Evolutionary conservation across 2,329 filamentous ascomycete species (phyloP), one percentile per base, ranked within the genome.

Genomic region (Westerdykella ornata): DNA sequence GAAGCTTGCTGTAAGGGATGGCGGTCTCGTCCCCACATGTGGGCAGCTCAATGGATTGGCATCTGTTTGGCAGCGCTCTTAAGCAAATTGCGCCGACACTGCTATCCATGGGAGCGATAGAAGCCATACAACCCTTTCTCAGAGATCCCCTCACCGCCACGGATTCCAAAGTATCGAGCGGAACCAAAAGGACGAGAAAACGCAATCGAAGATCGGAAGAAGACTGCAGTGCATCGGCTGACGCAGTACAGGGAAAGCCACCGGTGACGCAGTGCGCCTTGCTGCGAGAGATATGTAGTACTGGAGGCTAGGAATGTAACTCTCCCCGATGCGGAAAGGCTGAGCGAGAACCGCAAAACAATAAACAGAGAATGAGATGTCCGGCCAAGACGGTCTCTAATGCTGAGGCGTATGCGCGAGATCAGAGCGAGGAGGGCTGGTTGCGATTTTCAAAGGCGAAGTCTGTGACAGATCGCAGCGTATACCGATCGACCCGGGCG

Each of bases 231-330:
- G 48, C 51, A 59, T 57, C 46, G 48, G 49, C 42, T 32, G 43
- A 49, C 52, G 53, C 50, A 57, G 49, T 62, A 61, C 53, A 46
- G 48, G 47, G 53, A 52, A 54, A 59, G 49, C 46, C 47, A 53
- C 52, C 53, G 53, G 51, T 62, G 48, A 46, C 15, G 52, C 48
- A 34, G 8, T 4, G 20, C 35, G 18, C 6, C 17, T n/a, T 37
- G 9, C 5, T 52, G 40, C 44, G 38, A 46, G 46, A 47, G 40
- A 47, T 47, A 46, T 54, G 57, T 55, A 9, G 47, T 52, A 63
- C 61, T 48, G 46, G 54, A 50, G 54, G 44, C n/a, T 45, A 35
- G 54, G 54, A 59, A 60, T 58, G 61, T 62, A 60, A 60, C 58
- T 52, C 39, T 42, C 43, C 49, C 48, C 49, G 37, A 45, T 9